These are phyloP conservation scores for Hemileia vastatrix DNA, from an alignment of 1,284 basidiomycete genomes.

Conservation along the genomic window DNA sequence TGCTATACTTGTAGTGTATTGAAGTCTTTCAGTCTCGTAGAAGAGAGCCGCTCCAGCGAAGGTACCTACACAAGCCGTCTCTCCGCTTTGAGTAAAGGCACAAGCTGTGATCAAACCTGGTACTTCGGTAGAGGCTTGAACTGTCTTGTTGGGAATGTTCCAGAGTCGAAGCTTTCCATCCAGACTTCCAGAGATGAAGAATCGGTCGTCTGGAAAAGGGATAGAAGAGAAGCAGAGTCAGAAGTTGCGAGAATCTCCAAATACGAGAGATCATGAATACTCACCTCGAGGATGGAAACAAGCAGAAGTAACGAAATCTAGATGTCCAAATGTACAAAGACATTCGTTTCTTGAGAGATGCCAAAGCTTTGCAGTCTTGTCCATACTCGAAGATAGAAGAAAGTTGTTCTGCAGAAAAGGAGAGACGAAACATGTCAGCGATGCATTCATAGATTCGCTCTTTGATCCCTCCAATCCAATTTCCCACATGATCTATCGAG, in stretches of 20 bases:
- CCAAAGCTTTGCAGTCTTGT: conserved; percentile 46
- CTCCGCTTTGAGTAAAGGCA: conserved; percentile 42
- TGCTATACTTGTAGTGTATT: conserved; percentile 35
- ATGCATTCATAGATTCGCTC: too few relatives aligned
- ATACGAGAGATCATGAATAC: neutral
- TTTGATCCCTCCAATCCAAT: neutral
- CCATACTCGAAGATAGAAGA: conserved; percentile 44
- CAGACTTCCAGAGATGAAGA: conserved; percentile 44
- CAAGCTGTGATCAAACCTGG: conserved; percentile 45
- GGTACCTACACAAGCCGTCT: conserved; percentile 40
- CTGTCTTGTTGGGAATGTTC: conserved; percentile 31
- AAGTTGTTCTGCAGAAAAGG: conserved; percentile 41
- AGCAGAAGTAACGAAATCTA: conserved; percentile 45
- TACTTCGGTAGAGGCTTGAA: conserved; percentile 28
- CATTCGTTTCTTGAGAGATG: conserved; percentile 42
- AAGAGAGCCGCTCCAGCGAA: conserved; percentile 41
- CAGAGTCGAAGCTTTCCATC: conserved; percentile 46
- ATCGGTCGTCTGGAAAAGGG: conserved; percentile 47
- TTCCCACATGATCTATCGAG: neutral
- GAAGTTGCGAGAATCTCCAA: conserved; percentile 28
- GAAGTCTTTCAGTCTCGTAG: conserved; percentile 37
- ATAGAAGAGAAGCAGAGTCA: conserved; percentile 2
- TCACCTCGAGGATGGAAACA: conserved; percentile 32
- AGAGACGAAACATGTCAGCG: neutral
- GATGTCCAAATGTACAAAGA: conserved; percentile 44